Base-by-base conservation (phyloP, 169 alveolate species). In the Hepatocystis sp. region DNA sequence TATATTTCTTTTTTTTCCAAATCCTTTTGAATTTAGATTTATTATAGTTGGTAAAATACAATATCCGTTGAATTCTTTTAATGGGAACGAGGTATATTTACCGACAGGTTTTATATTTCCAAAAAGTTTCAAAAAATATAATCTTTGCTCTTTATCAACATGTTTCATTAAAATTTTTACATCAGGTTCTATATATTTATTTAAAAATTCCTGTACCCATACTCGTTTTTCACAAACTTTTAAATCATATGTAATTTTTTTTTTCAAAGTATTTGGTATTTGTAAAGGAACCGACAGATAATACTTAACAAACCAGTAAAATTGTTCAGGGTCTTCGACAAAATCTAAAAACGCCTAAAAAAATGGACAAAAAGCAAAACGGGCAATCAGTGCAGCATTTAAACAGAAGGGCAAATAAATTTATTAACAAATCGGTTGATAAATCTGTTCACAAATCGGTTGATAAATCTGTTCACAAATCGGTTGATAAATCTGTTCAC, bases 311-410 rank as follows among this genome's bases (percentile, higher is more conserved):
- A 71, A 71, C 86, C 86, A 71, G 42, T 71, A 56, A 30, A 71
- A 71, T n/a, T 71, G 86, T 23, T 71, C 86, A 10, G 86, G 86
- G 25, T 71, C 86, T n/a, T 25, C 65, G 5, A 71, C 55, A 28
- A 71, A 71, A 30, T 71, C 86, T 34, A 71, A 64, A 64, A 71
- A 71, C 30, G 86, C 25, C 86, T 67, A 58, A 11, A 19, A 63
- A 63, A 7, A 39, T 34, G 49, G 11, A 3, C 23, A 19, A 27
- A 17, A 56, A 13, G 42, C 28, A 2, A 10, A 60, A 46, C 36
- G 2, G 4, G 19, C 7, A 60, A 1, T 8, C 11, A 23, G 7
- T 10, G 2, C n/a, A 17, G 65, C 32, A 15, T 53, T 17, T 53
- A 10, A 53, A 23, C 32, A 34, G 17, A 51, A 51, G 2, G 63